Base-by-base conservation (phyloP, 257 asterid species). In the Paulownia fortunei region DNA sequence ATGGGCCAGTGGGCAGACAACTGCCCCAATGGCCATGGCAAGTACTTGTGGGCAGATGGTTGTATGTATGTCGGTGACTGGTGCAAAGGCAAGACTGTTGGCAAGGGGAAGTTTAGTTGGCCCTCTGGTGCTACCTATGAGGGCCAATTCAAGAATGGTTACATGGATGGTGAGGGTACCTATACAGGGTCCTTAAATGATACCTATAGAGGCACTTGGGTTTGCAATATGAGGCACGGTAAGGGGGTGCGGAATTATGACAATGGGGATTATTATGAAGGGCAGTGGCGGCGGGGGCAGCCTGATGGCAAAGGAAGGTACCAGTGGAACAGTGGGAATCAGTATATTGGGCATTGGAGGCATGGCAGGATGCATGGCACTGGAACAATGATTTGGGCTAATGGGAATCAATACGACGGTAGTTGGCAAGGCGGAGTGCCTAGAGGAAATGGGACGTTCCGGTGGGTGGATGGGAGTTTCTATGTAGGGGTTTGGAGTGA, bases 21-120 rank as follows among this genome's bases (percentile, higher is more conserved):
- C 52, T 86, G 80, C 62, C 97, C 98, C 7, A 72, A 82, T 58
- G 98, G 97, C 13, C 88, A 84, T 11, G 98, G 98, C 6, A 94
- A 92, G 81, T 91, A 80, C 65, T 42, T 92, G n/a, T 94, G 96
- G 97, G 73, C 84, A 21, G 98, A 92, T 76, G 98, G 98, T 1
- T 94, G 97, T 78, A 89, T 94, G 97, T 92, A 94, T 47, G 91
- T 87, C 1, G 98, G 98, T 4, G 89, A 91, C n/a, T 94, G 98
- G 98, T 16, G 8, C n/a, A 78, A 39, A 59, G 98, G 98, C 32
- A 90, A 82, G 79, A 79, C 83, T 6, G 86, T 61, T 67, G 97
- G 97, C 6, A 90, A 83, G 51, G 98, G 98, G 15, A 89, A 88
- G 82, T 94, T 94, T 32, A 88, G 94, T n/a, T 94, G 98, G 98